These are phyloP conservation scores for Pseudocercospora fijiensis DNA, from an alignment of 2,329 filamentous ascomycete species.

Conservation along the genomic window DNA sequence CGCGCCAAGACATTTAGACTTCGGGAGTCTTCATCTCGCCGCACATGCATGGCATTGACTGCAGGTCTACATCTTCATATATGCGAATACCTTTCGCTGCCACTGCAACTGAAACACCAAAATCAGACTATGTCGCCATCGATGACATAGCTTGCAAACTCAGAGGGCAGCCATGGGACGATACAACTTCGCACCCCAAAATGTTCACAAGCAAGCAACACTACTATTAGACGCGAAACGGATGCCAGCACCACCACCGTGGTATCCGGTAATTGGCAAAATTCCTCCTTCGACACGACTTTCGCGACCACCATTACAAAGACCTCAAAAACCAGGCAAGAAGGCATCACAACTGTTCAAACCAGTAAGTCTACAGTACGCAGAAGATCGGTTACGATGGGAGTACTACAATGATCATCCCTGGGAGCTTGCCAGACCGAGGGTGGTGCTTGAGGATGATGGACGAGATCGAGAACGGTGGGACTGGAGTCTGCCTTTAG, in stretches of 20 bases:
- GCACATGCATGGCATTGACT: not conserved
- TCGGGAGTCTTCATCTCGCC: not conserved
- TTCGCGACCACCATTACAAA: slow-evolving; percentile 54
- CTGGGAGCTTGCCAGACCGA: slow-evolving; percentile 90
- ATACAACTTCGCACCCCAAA: slow-evolving; percentile 52
- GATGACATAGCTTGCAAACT: not conserved
- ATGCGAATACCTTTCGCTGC: not conserved
- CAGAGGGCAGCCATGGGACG: slow-evolving; percentile 48
- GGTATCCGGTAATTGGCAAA: slow-evolving; percentile 57
- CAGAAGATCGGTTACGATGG: slow-evolving; percentile 76
- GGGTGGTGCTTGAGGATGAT: slow-evolving; percentile 79
- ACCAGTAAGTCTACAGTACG: slow-evolving; percentile 73
- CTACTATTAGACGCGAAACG: slow-evolving; percentile 50
- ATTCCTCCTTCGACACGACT: slow-evolving; percentile 62
- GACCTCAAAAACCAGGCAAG: slow-evolving; percentile 55
- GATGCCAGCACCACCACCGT: slow-evolving; percentile 49
- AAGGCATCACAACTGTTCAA: slow-evolving; percentile 76
- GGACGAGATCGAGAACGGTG: slow-evolving; percentile 74
- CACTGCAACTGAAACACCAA: not conserved
- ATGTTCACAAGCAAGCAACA: slow-evolving; percentile 54
- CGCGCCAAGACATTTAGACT: slow-evolving; percentile 1
- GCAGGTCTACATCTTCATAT: not conserved
- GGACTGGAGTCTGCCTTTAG: slow-evolving; percentile 67
- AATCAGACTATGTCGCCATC: not conserved
- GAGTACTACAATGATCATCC: slow-evolving; percentile 93